Evolutionary conservation across 2,329 filamentous ascomycete genomes (phyloP).

Genomic region (Coleophoma eucalyptorum): DNA sequence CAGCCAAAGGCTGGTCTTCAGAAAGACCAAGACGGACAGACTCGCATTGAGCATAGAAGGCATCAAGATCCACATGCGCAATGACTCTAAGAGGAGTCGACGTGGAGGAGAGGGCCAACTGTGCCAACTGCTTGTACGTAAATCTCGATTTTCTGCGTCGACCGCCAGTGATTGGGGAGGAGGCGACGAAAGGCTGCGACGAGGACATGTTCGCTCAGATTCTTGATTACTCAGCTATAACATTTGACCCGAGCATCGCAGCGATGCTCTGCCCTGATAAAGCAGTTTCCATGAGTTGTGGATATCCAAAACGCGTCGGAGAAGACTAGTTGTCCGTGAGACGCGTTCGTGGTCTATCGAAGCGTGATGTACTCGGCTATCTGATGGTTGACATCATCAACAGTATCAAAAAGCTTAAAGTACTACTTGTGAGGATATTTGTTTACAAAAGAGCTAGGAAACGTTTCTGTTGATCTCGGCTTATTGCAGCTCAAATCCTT

Average conservation of each 20-base stretch:
- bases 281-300: too few species aligned
- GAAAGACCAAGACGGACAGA: conserved; percentile 77
- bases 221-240: neutral
- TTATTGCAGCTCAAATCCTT: neutral
- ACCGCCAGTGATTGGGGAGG: conserved; percentile 35
- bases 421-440: neutral
- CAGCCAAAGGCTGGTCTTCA: conserved; percentile 77
- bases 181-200: conserved; percentile 39
- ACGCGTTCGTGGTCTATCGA: neutral
- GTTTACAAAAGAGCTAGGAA: neutral
- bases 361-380: neutral
- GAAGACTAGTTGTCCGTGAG: neutral
- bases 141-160: conserved; percentile 59
- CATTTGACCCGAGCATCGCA: too few species aligned
- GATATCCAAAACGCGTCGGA: neutral
- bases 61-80: conserved; percentile 92
- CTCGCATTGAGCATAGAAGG: conserved; percentile 96
- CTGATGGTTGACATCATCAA: conserved; percentile 7
- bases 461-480: neutral
- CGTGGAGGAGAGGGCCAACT: conserved; percentile 67
- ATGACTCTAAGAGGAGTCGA: conserved; percentile 80
- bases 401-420: neutral
- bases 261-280: too few species aligned
- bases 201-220: conserved; percentile 37
- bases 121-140: conserved; percentile 77